Percentiles rank a stretch among this genome's conserved stretches.
Evolutionary conservation across 148 eudicot genomes (phyloP).

Genomic region (Chenopodium suecicum): DNA sequence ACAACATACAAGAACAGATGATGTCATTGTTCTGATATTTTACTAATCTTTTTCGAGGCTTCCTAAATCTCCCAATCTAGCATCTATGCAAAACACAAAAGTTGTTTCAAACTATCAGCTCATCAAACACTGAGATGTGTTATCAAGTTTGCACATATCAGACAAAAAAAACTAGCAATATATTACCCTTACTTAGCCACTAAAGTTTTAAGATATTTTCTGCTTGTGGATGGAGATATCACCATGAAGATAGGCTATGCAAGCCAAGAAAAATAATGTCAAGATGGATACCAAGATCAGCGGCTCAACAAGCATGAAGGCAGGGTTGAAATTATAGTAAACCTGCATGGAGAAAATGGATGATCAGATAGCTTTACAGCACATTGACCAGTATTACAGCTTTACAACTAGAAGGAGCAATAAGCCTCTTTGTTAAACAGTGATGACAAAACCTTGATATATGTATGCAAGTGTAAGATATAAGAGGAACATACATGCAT

Average conservation of each 20-base stretch:
- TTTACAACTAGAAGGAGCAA: not conserved
- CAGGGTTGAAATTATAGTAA: constrained; percentile 76
- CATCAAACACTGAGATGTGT: not conserved
- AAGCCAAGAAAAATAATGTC: constrained; percentile 71
- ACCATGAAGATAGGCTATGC: constrained; percentile 66
- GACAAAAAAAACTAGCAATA: not conserved
- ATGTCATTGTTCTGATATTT: not conserved
- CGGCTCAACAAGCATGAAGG: constrained; percentile 95
- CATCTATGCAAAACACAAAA: not conserved
- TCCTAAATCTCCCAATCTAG: not conserved
- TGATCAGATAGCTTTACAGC: not conserved
- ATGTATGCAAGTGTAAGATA: too few relatives aligned
- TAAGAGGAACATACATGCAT: not conserved
- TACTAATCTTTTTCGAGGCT: not conserved
- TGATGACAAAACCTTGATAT: not conserved
- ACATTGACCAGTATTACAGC: not conserved
- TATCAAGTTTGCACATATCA: not conserved
- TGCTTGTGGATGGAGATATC: constrained; percentile 75
- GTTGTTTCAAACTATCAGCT: not conserved
- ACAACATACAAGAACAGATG: not conserved
- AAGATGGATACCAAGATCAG: constrained; percentile 76
- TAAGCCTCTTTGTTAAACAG: not conserved
- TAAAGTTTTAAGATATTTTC: constrained; percentile 30
- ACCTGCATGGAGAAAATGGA: constrained; percentile 50
- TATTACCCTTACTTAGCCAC: not conserved